A percentile compares a stretch with the other conserved stretches of the same genome.
phyloP scores from a whole-genome alignment of 345 rosid genomes.

The Gossypium ekmanianum region DNA sequence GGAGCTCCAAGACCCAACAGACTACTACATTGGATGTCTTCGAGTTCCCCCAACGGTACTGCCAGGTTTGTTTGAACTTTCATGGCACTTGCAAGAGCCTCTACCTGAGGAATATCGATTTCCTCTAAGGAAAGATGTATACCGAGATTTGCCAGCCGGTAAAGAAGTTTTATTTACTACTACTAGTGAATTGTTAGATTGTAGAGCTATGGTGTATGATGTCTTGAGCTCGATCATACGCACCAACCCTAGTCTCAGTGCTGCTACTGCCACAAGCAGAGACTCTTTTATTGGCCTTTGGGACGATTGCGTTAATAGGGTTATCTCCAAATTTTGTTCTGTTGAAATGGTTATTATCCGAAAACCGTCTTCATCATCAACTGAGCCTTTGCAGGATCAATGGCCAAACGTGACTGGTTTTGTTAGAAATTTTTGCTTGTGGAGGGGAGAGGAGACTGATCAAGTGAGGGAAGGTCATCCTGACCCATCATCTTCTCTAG shows the following conservation, averaged over 20 bases:
- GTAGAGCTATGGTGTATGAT: slow-evolving; percentile 58
- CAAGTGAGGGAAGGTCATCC: slow-evolving; percentile 53
- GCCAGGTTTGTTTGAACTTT: slow-evolving; percentile 70
- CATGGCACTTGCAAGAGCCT: slow-evolving; percentile 85
- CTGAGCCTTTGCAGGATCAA: slow-evolving; percentile 50
- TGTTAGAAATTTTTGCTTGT: slow-evolving; percentile 62
- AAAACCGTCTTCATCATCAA: slow-evolving; percentile 36
- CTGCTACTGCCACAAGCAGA: slow-evolving; percentile 47
- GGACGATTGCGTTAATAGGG: slow-evolving; percentile 82
- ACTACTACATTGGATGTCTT: slow-evolving; percentile 63
- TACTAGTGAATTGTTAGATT: slow-evolving; percentile 59
- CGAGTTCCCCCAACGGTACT: slow-evolving; percentile 54
- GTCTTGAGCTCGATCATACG: slow-evolving; percentile 62
- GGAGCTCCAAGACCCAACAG: slow-evolving; percentile 91
- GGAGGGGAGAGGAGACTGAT: slow-evolving; percentile 94
- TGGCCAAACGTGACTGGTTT: slow-evolving; percentile 95
- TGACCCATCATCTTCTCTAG: slow-evolving; percentile 62
- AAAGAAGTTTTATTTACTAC: slow-evolving; percentile 77
- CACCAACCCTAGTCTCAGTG: slow-evolving; percentile 39
- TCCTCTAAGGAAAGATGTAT: slow-evolving; percentile 78
- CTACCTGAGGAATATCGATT: slow-evolving; percentile 80
- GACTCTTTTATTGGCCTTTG: slow-evolving; percentile 84
- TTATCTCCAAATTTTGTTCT: slow-evolving; percentile 71
- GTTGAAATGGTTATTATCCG: slow-evolving; percentile 52
- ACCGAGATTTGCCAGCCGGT: slow-evolving; percentile 73